Percentiles rank a stretch among this genome's conserved stretches.
These are phyloP conservation scores for Cryptococcus amylolentus DNA, from an alignment of 1,284 basidiomycete genomes.

Conservation along the genomic window DNA sequence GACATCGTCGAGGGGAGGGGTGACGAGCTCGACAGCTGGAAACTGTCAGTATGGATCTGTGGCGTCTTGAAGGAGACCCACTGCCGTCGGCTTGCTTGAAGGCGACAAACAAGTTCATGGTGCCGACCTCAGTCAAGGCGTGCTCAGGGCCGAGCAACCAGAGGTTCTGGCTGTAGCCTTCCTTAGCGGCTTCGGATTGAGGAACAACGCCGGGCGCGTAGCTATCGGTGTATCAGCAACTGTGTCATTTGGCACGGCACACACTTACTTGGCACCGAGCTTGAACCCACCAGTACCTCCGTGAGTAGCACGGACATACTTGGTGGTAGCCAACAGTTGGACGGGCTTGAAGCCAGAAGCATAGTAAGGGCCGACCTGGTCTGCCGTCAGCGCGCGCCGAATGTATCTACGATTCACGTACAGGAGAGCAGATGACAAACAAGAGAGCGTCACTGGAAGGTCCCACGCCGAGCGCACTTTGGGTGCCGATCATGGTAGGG, in stretches of 20 bases:
- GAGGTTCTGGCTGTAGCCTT: conserved; percentile 90
- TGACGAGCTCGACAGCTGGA: conserved; percentile 71
- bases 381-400: not conserved
- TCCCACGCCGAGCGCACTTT: conserved; percentile 79
- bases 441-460: conserved; percentile 85
- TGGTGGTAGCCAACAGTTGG: conserved; percentile 83
- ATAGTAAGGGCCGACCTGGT: conserved; percentile 80
- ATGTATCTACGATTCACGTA: conserved; percentile 7
- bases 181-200: conserved; percentile 74
- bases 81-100: conserved; percentile 72
- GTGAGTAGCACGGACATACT: conserved; percentile 82
- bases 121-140: conserved; percentile 73
- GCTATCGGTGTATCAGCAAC: conserved; percentile 29
- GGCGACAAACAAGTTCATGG: conserved; percentile 94
- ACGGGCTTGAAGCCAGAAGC: conserved; percentile 94
- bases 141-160: conserved; percentile 90
- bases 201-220: conserved; percentile 87
- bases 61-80: conserved; percentile 38
- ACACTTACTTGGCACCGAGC: conserved; percentile 68
- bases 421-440: conserved; percentile 90
- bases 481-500: conserved; percentile 75
- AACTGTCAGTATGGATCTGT: not conserved
- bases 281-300: conserved; percentile 93
- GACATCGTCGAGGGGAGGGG: conserved; percentile 89
- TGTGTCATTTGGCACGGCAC: not conserved